Evolutionary conservation across 768 basidiomycete genomes (phyloP).

Genomic region (Suillus plorans): DNA sequence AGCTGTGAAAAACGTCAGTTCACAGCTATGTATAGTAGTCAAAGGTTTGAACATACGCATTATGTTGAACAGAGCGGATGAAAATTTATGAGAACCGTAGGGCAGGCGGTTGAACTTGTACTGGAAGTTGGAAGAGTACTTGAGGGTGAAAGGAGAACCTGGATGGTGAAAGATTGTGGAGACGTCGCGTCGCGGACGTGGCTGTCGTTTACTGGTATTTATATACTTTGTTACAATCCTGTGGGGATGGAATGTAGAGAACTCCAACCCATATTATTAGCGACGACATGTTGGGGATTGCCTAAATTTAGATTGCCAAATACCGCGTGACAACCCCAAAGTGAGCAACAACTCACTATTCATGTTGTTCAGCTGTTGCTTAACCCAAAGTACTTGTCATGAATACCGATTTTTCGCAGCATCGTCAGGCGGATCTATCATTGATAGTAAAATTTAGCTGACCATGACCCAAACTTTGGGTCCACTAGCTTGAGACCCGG

Average conservation of each 20-base stretch:
- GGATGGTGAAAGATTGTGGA: conserved; percentile 23
- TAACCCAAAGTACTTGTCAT: too few species aligned
- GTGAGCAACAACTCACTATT: too few species aligned
- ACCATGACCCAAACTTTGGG: background rate
- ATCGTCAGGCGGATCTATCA: background rate
- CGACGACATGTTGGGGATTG: conserved; percentile 31
- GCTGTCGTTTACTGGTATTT: conserved; percentile 28
- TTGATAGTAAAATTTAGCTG: background rate
- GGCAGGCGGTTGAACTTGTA: background rate
- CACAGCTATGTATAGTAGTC: conserved; percentile 8
- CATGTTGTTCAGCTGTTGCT: too few species aligned
- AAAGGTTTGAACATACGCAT: conserved; percentile 38
- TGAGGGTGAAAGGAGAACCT: conserved; percentile 7
- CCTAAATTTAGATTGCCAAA: background rate
- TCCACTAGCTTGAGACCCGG: too few species aligned
- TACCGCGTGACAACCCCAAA: background rate
- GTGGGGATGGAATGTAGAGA: conserved; percentile 19
- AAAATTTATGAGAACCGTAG: background rate
- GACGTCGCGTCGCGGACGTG: conserved; percentile 29
- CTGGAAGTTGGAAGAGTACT: background rate
- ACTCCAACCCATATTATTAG: conserved; percentile 1
- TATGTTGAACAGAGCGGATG: conserved; percentile 5
- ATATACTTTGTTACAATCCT: conserved; percentile 24
- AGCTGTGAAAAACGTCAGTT: conserved; percentile 25
- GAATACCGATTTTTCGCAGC: background rate